Evolutionary conservation across 768 basidiomycete species (phyloP), one percentile per base, ranked within the genome.

Genomic region (Collybia mongolica): DNA sequence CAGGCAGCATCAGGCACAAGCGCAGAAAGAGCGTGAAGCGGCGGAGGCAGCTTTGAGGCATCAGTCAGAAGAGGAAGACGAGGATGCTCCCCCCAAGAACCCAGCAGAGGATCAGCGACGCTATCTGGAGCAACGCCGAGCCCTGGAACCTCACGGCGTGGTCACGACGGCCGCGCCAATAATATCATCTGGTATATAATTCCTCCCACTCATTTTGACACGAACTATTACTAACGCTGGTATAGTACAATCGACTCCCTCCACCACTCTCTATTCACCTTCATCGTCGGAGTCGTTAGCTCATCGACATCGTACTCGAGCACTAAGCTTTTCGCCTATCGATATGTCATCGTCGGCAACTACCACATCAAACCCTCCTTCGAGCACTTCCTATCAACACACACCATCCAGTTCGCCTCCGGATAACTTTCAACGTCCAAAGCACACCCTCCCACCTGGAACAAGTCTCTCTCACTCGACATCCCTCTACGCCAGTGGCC

Each of bases 261-360:
- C 56, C 2, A 52, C 43, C 9, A 50, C 64, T 6, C 67, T 68
- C 0, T 64, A 63, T 7, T 70, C 70, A 12, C 65, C 64, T 0
- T 70, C 69, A 5, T 71, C 71, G 2, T 65, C 62, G 11, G 69
- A 69, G 49, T 68, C 67, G 9, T 42, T 71, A 9, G 56, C 44
- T 32, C 52, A 38, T 20, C 48, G 50, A 17, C 52, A 48, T 1
- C 54, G 58, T 6, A 41, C 49, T 7, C 54, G 57, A 2, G 41
- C 53, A 3, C 43, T 58, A 18, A 63, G 60, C 40, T 64, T 68
- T 39, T 67, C 69, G 4, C 62, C 64, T 0, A 49, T 51, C 24
- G 59, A 65, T 28, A 55, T 52, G 9, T 56, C 60, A 8, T 61
- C 64, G 4, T 60, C 63, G 9, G 53, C 63, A 3, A 48, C 64